These are phyloP conservation scores for Pseudogymnoascus sp. DNA, from an alignment of 2,329 filamentous ascomycete genomes.

Conservation along the genomic window DNA sequence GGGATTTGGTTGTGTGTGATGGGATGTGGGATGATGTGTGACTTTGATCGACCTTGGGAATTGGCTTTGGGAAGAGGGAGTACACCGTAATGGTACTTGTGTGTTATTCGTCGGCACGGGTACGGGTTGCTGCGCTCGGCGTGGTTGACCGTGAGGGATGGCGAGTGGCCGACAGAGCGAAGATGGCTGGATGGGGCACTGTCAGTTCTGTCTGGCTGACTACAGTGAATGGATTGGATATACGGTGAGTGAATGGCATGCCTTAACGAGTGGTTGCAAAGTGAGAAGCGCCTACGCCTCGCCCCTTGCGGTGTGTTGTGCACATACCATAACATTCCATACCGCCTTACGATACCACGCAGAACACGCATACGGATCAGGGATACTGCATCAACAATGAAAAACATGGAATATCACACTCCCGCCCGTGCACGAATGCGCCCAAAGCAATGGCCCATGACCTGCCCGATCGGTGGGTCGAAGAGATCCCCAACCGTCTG, in stretches of 20 bases:
- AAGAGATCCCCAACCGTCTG: neutral
- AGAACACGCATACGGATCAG: too few species aligned
- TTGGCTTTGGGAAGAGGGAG: neutral
- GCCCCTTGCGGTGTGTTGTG: too few species aligned
- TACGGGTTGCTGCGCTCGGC: neutral
- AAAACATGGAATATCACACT: too few species aligned
- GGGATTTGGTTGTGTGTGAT: neutral
- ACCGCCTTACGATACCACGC: too few species aligned
- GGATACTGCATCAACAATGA: too few species aligned
- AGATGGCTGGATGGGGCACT: too few species aligned
- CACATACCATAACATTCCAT: too few species aligned
- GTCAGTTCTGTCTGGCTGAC: too few species aligned
- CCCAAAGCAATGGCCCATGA: neutral
- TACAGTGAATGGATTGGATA: too few species aligned
- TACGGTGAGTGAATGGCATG: neutral
- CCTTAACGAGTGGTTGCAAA: too few species aligned
- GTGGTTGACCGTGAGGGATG: neutral
- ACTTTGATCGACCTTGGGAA: too few species aligned
- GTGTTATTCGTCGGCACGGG: neutral
- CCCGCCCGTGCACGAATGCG: neutral
- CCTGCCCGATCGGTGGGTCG: slow-evolving; percentile 2
- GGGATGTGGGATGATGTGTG: slow-evolving; percentile 2
- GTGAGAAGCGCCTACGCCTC: too few species aligned
- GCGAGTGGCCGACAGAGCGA: neutral
- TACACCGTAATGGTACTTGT: neutral